Conservation (phyloP, 768 basidiomycete genomes). For the Pleurotus ostreatus region DNA sequence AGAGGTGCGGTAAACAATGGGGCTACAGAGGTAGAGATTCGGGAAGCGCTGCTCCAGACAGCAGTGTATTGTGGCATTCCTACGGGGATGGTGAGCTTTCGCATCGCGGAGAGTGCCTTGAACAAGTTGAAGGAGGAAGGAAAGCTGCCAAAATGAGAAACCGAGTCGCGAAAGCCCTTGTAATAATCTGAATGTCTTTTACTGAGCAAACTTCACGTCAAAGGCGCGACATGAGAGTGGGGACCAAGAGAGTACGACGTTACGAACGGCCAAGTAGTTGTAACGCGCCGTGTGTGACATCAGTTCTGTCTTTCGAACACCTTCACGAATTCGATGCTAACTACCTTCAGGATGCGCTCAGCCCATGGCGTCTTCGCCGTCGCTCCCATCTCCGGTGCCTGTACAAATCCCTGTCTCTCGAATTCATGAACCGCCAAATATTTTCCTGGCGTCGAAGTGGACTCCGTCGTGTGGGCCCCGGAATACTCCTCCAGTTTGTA, state of each 20-base stretch:
- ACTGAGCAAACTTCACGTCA: too few relatives aligned
- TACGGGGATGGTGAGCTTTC: constrained; percentile 38
- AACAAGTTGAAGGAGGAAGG: constrained; percentile 35
- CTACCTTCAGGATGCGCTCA: not conserved
- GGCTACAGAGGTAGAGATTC: constrained; percentile 37
- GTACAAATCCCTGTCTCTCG: not conserved
- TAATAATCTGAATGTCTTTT: too few relatives aligned
- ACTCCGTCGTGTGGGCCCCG: not conserved
- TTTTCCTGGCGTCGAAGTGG: not conserved
- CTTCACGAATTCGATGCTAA: not conserved
- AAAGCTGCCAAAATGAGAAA: constrained; percentile 14
- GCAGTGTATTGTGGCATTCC: constrained; percentile 40
- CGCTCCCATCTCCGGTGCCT: not conserved
- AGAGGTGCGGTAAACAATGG: constrained; percentile 44
- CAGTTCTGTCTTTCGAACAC: not conserved
- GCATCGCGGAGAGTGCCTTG: constrained; percentile 34
- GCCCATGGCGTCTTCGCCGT: not conserved
- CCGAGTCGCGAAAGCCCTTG: too few relatives aligned
- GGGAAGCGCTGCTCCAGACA: constrained; percentile 39
- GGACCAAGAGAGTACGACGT: too few relatives aligned
- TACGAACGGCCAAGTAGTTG: too few relatives aligned
- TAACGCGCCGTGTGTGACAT: too few relatives aligned
- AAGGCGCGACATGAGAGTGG: too few relatives aligned
- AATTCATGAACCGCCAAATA: not conserved
- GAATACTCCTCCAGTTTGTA: constrained; percentile 18